phyloP scores from a whole-genome alignment of 169 alveolate species.

The Plasmodium malariae region DNA sequence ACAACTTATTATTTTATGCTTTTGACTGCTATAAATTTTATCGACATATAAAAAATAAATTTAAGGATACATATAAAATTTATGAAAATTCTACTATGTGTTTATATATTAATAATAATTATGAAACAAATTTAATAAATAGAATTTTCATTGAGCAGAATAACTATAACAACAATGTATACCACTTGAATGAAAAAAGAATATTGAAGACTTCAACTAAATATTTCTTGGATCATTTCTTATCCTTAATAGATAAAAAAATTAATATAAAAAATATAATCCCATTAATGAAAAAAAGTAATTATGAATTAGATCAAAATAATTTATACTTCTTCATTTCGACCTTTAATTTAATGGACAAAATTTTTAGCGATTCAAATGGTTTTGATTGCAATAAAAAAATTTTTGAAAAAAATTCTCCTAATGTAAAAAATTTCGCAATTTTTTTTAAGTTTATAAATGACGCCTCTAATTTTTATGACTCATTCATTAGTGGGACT shows the following conservation, averaged over 20 bases:
- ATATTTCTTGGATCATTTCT: conserved; percentile 31
- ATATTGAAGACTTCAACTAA: conserved; percentile 56
- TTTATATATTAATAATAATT: conserved; percentile 34
- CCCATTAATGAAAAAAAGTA: conserved; percentile 52
- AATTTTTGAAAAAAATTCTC: conserved; percentile 9
- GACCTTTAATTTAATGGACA: conserved; percentile 46
- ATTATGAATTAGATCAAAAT: conserved; percentile 50
- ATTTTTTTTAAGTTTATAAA: conserved; percentile 46
- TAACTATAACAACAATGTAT: conserved; percentile 2
- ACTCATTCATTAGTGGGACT: conserved; percentile 4
- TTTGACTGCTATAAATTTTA: conserved; percentile 63
- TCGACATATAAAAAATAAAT: conserved; percentile 37
- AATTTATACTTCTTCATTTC: conserved; percentile 55
- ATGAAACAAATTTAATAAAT: conserved; percentile 62
- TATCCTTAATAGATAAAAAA: conserved; percentile 39
- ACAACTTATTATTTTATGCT: conserved; percentile 50
- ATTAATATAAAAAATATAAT: conserved; percentile 53
- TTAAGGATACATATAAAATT: conserved; percentile 38
- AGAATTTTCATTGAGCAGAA: conserved; percentile 45
- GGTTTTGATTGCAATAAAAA: conserved; percentile 64
- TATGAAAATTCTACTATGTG: conserved; percentile 71
- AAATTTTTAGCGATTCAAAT: conserved; percentile 66
- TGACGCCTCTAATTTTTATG: conserved; percentile 62
- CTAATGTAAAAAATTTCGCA: conserved; percentile 52
- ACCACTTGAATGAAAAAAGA: conserved; percentile 27